These are phyloP conservation scores for Taiozyma sp. DNA, from an alignment of 1,139 yeast genomes.

Conservation along the genomic window DNA sequence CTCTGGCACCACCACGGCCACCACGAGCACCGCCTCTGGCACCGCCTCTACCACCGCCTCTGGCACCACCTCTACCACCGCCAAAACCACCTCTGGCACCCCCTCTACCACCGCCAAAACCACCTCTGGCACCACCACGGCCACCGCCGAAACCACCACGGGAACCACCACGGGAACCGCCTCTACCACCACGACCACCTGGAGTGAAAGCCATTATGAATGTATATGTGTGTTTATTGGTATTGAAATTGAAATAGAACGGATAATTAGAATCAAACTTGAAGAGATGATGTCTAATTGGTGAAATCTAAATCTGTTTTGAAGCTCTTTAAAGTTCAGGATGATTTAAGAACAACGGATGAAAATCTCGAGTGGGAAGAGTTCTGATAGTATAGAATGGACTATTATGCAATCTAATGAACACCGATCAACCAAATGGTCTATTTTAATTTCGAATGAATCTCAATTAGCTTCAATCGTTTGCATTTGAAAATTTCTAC, in stretches of 20 bases:
- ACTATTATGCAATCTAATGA: background rate
- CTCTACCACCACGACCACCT: conserved; percentile 43
- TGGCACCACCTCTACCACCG: conserved; percentile 49
- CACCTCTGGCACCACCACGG: conserved; percentile 49
- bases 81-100: conserved; percentile 46
- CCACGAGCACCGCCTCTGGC: conserved; percentile 60
- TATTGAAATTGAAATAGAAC: background rate
- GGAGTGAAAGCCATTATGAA: conserved; percentile 50
- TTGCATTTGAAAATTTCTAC: background rate
- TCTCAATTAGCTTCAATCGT: background rate
- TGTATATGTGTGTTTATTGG: background rate
- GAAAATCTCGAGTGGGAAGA: background rate
- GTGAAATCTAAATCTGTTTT: background rate
- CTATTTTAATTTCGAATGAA: background rate
- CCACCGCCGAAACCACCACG: conserved; percentile 54
- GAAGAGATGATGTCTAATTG: background rate
- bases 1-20: conserved; percentile 78
- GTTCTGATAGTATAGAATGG: background rate
- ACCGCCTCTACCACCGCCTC: conserved; percentile 62
- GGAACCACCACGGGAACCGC: conserved; percentile 30
- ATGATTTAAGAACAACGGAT: background rate
- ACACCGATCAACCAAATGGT: background rate
- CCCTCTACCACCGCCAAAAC: conserved; percentile 48
- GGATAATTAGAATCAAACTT: background rate
- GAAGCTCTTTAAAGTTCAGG: background rate